Conservation (phyloP, 495 filamentous ascomycete species). For the Cercophora scortea region DNA sequence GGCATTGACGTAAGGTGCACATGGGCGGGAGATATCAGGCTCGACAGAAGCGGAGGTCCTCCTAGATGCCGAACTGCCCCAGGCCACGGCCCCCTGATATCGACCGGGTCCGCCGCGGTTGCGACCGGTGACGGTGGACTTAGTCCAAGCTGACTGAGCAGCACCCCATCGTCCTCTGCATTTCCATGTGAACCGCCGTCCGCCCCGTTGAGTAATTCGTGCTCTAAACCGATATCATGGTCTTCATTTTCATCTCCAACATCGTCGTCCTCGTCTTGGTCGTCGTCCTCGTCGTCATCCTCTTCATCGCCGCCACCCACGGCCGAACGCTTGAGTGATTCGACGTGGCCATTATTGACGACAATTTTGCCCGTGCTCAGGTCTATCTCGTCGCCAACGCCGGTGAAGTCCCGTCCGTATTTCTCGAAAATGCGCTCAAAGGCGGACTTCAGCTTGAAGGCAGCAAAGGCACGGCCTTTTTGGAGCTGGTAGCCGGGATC, state of each 20-base stretch:
- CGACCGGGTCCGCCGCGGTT: too few species aligned
- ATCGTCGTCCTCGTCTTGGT: conserved; percentile 2
- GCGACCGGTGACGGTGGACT: too few species aligned
- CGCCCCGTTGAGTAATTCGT: too few species aligned
- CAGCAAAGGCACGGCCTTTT: conserved; percentile 51
- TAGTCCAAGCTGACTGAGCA: conserved; percentile 1
- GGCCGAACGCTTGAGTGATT: conserved; percentile 33
- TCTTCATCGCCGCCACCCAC: conserved; percentile 31
- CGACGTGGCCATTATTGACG: conserved; percentile 80
- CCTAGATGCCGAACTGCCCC: neutral
- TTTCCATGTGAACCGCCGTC: too few species aligned
- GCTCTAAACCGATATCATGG: too few species aligned
- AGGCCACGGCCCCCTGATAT: conserved; percentile 4
- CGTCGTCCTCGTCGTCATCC: conserved; percentile 30
- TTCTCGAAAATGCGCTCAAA: conserved; percentile 86
- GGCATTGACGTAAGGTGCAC: conserved; percentile 3
- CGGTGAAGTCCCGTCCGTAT: conserved; percentile 75
- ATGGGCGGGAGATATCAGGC: conserved; percentile 8
- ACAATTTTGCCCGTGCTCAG: conserved; percentile 62
- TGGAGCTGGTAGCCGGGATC: conserved; percentile 47
- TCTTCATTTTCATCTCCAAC: conserved; percentile 19
- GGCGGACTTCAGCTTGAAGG: conserved; percentile 61
- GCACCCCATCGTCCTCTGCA: conserved; percentile 3
- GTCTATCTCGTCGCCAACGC: conserved; percentile 46
- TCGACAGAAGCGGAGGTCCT: neutral